phyloP scores from a whole-genome alignment of 1,139 yeast genomes.

The Ashbya aceris region DNA sequence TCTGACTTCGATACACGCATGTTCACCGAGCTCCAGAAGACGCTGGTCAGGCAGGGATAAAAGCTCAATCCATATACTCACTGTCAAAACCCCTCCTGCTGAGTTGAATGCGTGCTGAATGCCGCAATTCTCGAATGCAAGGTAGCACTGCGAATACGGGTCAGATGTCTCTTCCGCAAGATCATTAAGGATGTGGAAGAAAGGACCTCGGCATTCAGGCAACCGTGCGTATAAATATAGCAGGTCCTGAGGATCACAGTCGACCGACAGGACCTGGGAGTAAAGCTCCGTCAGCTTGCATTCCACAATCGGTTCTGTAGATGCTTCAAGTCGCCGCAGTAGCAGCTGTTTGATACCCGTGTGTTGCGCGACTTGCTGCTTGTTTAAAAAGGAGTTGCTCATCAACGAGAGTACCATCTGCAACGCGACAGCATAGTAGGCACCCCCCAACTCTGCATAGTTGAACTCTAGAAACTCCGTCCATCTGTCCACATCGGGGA shows the following conservation, averaged over 20 bases:
- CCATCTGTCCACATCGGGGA: conserved; percentile 9
- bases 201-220: conserved; percentile 2
- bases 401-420: conserved; percentile 16
- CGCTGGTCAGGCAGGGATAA: conserved; percentile 21
- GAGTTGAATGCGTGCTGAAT: conserved; percentile 8
- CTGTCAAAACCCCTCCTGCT: conserved; percentile 8
- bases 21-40: conserved; percentile 18
- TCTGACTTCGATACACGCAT: conserved; percentile 21
- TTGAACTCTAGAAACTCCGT: conserved; percentile 5
- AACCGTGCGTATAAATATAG: conserved; percentile 11
- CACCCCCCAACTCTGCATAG: conserved; percentile 5
- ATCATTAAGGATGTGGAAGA: conserved; percentile 11
- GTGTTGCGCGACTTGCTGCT: conserved; percentile 11
- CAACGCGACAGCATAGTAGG: conserved; percentile 10
- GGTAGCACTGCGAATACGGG: conserved; percentile 14
- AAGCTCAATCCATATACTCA: conserved; percentile 18
- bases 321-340: conserved; percentile 3
- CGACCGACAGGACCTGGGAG: conserved; percentile 12
- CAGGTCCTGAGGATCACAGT: conserved; percentile 14
- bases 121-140: conserved; percentile 21
- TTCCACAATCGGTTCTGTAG: conserved; percentile 1
- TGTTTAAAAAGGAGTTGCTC: conserved; percentile 15
- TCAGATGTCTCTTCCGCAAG: conserved; percentile 15
- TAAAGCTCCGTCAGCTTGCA: conserved; percentile 10
- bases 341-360: conserved; percentile 8